Conservation (phyloP, 2,329 filamentous ascomycete species). For the Sporothrix variecibatus region DNA sequence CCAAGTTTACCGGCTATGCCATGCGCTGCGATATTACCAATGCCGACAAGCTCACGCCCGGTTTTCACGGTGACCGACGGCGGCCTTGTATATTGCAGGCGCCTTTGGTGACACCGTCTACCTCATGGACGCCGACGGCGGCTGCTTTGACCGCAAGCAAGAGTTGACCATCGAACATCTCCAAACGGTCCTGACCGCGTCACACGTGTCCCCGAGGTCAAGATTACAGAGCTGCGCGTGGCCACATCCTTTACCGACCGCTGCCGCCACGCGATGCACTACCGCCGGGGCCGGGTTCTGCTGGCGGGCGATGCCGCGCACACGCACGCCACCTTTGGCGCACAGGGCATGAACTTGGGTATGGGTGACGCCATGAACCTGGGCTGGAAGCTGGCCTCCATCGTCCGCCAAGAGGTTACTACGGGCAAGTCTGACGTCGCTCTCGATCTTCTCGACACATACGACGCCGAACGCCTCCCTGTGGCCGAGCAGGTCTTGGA, state of each 20-base stretch:
- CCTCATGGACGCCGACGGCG: constrained; percentile 33
- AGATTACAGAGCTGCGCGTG: constrained; percentile 34
- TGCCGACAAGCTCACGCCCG: constrained; percentile 43
- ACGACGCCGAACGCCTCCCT: constrained; percentile 49
- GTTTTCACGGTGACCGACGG: constrained; percentile 48
- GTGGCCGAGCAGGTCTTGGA: constrained; percentile 42
- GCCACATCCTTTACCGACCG: constrained; percentile 35
- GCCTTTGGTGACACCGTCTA: constrained; percentile 13
- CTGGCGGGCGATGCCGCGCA: constrained; percentile 55
- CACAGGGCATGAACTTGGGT: constrained; percentile 55
- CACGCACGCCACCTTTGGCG: constrained; percentile 50
- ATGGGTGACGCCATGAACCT: constrained; percentile 53
- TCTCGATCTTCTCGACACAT: constrained; percentile 47
- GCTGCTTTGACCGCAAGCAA: constrained; percentile 29
- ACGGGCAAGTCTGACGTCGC: constrained; percentile 5
- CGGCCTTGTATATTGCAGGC: constrained; percentile 37
- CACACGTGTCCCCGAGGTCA: constrained; percentile 32
- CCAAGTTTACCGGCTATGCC: constrained; percentile 42
- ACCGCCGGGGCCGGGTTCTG: constrained; percentile 47
- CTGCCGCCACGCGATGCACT: constrained; percentile 37
- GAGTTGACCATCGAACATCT: constrained; percentile 31
- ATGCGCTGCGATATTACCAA: constrained; percentile 40
- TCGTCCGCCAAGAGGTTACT: constrained; percentile 35
- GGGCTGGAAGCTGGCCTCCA: constrained; percentile 52
- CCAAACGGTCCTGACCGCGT: constrained; percentile 32